Conservation (phyloP, 2,329 filamentous ascomycete species). For the Sporothrix pallida region DNA sequence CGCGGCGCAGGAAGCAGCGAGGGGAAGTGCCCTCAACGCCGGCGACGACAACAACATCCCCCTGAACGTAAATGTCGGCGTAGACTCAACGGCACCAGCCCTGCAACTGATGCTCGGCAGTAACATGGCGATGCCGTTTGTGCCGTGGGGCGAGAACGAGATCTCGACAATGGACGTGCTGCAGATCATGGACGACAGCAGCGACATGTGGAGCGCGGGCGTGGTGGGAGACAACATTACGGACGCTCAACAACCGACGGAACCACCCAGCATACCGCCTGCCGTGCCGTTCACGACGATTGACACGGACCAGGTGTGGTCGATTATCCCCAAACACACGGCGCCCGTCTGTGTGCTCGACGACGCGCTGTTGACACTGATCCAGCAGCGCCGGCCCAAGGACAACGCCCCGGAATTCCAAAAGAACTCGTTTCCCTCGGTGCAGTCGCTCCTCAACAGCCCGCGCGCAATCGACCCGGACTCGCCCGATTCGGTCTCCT, state of each 20-base stretch:
- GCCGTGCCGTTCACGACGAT: slow-evolving; percentile 13
- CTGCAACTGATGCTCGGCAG: slow-evolving; percentile 11
- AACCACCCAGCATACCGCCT: not conserved
- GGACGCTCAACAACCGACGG: not conserved
- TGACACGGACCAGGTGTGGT: slow-evolving; percentile 1
- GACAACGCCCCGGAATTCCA: slow-evolving; percentile 6
- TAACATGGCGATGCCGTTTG: slow-evolving; percentile 14
- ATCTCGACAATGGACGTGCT: not conserved
- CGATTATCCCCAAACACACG: slow-evolving; percentile 1
- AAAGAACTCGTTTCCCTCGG: slow-evolving; percentile 5
- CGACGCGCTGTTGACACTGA: not conserved
- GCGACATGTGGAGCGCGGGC: not conserved
- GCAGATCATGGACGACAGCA: slow-evolving; percentile 19
- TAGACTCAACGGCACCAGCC: not conserved
- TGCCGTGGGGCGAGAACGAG: slow-evolving; percentile 17
- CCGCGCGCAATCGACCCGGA: not conserved
- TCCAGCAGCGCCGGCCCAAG: slow-evolving; percentile 1
- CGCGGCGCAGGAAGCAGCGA: not conserved
- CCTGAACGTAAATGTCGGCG: not conserved
- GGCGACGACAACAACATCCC: not conserved
- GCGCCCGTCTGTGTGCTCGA: not conserved
- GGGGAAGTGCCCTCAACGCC: not conserved
- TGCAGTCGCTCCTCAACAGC: not conserved
- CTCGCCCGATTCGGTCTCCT: not conserved
- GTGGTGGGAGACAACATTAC: not conserved